Base-by-base conservation (phyloP, 1,284 basidiomycete species). In the Xerocomus nothofagi region DNA sequence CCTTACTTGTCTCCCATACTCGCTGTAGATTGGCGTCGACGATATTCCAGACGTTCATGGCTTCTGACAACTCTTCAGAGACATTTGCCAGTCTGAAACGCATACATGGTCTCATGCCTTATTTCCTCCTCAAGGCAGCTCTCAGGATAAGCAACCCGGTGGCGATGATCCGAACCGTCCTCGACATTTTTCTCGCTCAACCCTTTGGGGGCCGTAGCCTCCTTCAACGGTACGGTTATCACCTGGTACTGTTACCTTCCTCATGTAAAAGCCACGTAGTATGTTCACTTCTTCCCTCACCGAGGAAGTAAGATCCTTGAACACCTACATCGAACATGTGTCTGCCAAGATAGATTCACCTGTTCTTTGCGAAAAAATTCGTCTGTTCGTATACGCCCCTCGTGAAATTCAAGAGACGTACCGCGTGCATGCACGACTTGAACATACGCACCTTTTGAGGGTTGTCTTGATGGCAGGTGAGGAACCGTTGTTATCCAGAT, bases 121-220 rank as follows among this genome's bases (percentile, higher is more conserved):
- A 99, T 71, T 93, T 98, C 65, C 85, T 98, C 75, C 81, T 99
- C 53, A 96, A 94, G 67, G 81, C 91, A 6, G 89, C 94, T 17
- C 73, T 99, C 54, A 89, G 84, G 68, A 91, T 99, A 57, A 96
- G 91, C 49, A 99, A 98, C 69, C 96, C 96, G 1, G 88, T 99
- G 57, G 82, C 85, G 14, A 99, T 99, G 96, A 94, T 99, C 59
- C 81, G 96, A 57, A 81, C 74, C 49, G 79, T 98, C 3, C 77
- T 99, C 48, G 97, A 99, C 63, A 80, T 99, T 32, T 99, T 99
- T 75, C 79, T 98, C n/a, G 97, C 96, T 1, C 88, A 95, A 62
- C 97, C 97, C 1, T 99, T 99, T 66, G 96, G 96, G 8, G 92
- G 93, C 6, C 84, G 84, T 55, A 95, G 91, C 67, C 76, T 99